Conservation (phyloP, 306 rosid genomes). For the Prunus fruticosa region DNA sequence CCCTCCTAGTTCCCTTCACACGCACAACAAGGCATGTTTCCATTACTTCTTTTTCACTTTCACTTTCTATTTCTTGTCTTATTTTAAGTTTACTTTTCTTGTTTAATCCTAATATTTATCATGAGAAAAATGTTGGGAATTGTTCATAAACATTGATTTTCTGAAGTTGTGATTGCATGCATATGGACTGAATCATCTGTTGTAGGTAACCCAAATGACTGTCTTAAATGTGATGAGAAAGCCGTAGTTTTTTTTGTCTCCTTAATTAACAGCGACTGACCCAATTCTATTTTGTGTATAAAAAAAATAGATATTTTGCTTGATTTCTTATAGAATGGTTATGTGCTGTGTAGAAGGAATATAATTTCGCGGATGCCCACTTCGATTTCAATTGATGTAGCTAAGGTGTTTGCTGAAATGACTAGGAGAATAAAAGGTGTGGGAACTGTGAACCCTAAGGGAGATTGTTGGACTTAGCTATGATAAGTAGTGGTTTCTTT, state of each 20-base stretch:
- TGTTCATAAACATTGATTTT: neutral
- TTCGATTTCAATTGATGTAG: neutral
- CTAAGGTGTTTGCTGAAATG: conserved; percentile 30
- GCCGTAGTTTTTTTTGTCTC: neutral
- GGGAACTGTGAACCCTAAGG: neutral
- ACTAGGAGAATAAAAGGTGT: neutral
- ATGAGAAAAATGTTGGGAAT: neutral
- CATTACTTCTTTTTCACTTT: neutral
- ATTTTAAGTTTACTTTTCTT: neutral
- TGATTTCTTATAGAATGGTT: neutral
- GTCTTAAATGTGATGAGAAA: neutral
- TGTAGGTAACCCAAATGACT: neutral
- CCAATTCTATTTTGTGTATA: neutral
- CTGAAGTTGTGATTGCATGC: neutral
- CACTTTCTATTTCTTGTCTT: neutral
- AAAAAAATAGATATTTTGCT: neutral
- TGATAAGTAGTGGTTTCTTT: neutral
- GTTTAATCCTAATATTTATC: neutral
- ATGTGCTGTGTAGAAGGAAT: neutral
- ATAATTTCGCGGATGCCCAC: neutral
- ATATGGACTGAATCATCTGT: neutral
- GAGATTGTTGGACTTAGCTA: neutral
- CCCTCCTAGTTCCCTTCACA: conserved; percentile 19
- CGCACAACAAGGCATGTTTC: conserved; percentile 27
- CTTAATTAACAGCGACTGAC: neutral